Evolutionary conservation across 148 eudicot species (phyloP).

Genomic region (Silene conica): DNA sequence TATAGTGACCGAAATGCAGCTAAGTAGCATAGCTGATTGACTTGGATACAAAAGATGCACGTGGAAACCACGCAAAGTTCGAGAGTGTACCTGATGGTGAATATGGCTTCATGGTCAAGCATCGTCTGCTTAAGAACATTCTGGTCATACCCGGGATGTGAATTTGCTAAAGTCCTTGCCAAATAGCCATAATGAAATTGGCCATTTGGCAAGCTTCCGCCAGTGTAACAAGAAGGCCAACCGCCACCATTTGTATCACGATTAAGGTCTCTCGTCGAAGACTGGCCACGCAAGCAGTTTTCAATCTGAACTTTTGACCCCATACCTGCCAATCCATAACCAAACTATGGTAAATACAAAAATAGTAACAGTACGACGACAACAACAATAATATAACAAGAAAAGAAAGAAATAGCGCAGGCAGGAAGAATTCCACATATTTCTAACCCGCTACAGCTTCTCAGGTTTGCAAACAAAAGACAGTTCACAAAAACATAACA

Average conservation of each 20-base stretch:
- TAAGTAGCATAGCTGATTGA: no score
- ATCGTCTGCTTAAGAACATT: slow-evolving; percentile 73
- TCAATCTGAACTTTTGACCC: slow-evolving; percentile 71
- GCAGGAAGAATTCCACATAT: no score
- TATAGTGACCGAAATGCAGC: no score
- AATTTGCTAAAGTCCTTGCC: slow-evolving; percentile 37
- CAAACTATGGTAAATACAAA: neutral
- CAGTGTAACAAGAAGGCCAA: slow-evolving; percentile 65
- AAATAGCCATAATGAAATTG: slow-evolving; percentile 48
- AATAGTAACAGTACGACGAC: no score
- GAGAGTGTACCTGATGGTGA: slow-evolving; percentile 62
- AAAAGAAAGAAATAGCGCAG: no score
- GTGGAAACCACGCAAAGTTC: no score
- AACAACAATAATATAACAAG: no score
- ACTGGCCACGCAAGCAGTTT: slow-evolving; percentile 54
- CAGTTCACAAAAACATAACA: no score
- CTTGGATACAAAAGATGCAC: no score
- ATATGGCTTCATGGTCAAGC: slow-evolving; percentile 80
- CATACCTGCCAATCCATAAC: slow-evolving; percentile 49
- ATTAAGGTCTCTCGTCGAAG: slow-evolving; percentile 68
- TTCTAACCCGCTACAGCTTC: no score
- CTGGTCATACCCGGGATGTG: slow-evolving; percentile 52
- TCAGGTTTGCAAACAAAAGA: no score
- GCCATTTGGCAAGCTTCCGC: slow-evolving; percentile 45
- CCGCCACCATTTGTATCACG: slow-evolving; percentile 56